phyloP scores from a whole-genome alignment of 179 eudicot species.

The Nepenthes alata region DNA sequence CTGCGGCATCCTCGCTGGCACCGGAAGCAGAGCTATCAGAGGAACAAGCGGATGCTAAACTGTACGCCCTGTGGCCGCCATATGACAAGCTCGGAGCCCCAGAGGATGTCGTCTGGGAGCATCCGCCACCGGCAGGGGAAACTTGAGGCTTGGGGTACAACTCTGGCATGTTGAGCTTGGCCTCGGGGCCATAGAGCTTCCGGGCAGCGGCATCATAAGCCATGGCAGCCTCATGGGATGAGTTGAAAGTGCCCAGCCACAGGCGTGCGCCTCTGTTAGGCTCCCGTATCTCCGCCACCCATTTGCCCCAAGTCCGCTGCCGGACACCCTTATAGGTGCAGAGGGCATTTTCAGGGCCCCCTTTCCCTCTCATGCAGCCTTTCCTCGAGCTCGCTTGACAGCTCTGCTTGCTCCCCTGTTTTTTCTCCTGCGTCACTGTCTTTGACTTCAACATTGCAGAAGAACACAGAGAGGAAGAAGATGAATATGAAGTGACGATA shows the following conservation, averaged over 20 bases:
- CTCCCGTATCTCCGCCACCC: conserved; percentile 98
- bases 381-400: conserved; percentile 56
- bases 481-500: neutral
- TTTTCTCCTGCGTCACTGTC: conserved; percentile 13
- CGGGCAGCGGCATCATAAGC: conserved; percentile 84
- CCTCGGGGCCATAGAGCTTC: conserved; percentile 58
- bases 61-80: neutral
- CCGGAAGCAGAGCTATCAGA: conserved; percentile 18
- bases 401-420: conserved; percentile 15
- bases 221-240: conserved; percentile 61
- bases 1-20: neutral
- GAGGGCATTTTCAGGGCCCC: conserved; percentile 82
- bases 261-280: conserved; percentile 89
- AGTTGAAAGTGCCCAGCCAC: conserved; percentile 88
- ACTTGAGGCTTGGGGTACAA: conserved; percentile 8
- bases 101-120: neutral
- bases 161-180: conserved; percentile 71
- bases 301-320: conserved; percentile 96
- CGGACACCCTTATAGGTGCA: conserved; percentile 88
- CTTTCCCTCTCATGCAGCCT: conserved; percentile 92
- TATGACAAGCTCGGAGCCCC: neutral
- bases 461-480: neutral
- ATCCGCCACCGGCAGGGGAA: neutral
- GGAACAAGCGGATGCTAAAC: conserved; percentile 4
- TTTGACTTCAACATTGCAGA: conserved; percentile 26